Evolutionary conservation across 306 rosid genomes (phyloP), one percentile per base, ranked within the genome.

Genomic region (Cicer chorassanicum): DNA sequence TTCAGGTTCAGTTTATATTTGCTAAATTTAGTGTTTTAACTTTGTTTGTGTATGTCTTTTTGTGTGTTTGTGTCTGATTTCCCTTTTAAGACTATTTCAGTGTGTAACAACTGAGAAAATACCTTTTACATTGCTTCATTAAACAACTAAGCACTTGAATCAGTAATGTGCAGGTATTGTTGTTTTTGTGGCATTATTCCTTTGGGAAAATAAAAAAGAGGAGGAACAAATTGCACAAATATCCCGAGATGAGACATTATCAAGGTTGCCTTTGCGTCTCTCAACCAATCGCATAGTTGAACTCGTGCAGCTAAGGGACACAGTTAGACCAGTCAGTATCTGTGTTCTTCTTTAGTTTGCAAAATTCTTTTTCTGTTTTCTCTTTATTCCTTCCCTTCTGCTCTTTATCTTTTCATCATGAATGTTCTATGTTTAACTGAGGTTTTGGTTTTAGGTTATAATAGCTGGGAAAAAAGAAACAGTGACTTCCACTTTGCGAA

Each of bases 181-280:
- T 81, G 88, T 79, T 79, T 76, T 90, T 75, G 89, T 85, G 86
- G 96, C 95, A 44, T 81, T 94, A 78, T 89, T 90, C 79, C 40
- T 94, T n/a, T 94, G 99, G 99, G 97, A 94, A 76, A 92, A 85
- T 80, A 94, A 89, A 87, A 94, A 87, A 85, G 99, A 94, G 70
- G 99, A 92, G 87, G 97, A 94, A 67, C 99, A 94, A 64, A 85
- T 92, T 69, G 88, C 90, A 16, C 95, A 90, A 82, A 94, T 94
- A 85, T 70, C 97, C 54, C 88, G 96, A 68, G 64, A 92, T 83
- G 97, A 94, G 86, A 90, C 88, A 38, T 72, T 94, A 57, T 94
- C 97, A 12, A 92, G 99, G 81, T 71, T 94, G 89, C 99, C 99
- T 72, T 73, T 94, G 84, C 95, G 92, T 79, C 96, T 94, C 73